Evolutionary conservation across 805 yeast species (phyloP), one percentile per base, ranked within the genome.

Genomic region (Debaryomyces maramus): DNA sequence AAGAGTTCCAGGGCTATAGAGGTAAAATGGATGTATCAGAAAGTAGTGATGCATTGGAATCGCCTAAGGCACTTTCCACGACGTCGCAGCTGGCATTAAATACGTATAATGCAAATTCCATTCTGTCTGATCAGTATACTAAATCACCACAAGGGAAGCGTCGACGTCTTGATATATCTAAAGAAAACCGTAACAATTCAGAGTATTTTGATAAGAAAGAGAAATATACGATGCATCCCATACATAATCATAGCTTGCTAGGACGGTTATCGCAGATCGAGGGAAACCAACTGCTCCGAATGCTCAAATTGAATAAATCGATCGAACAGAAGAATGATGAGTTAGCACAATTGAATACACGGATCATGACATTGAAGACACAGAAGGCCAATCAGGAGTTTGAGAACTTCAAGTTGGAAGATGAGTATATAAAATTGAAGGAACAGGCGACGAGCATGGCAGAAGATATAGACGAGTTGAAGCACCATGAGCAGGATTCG

Each of bases 341-440:
- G 43, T n/a, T 55, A 50, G 37, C 24, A 34, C 11, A 52, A 43
- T 17, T 45, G 16, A 51, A 48, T 18, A 48, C 51, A 5, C 38
- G 50, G 15, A 50, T 60, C 1, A 50, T 58, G 48, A 58, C 64
- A 1, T 32, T 60, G 6, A 63, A 65, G 40, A 71, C 75, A 0
- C 64, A 66, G 38, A 62, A 60, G 23, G 67, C 66, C 6, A 60
- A 60, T 17, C 52, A 61, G 21, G 75, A 70, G 32, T 46, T 70
- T 18, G 66, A 66, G 21, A 61, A 56, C 36, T 61, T 44, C 47
- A 65, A 51, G 41, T 52, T 56, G 49, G 54, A 55, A 47, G 69
- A 62, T 34, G 65, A 61, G 14, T 47, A 69, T 17, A 60, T 59
- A 11, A 65, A 64, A 19, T 56, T 65, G 36, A 70, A 71, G 13